A percentile compares a stretch with the other conserved stretches of the same genome.
Conservation (phyloP, 2,329 filamentous ascomycete species). For the Cercospora zeina region DNA sequence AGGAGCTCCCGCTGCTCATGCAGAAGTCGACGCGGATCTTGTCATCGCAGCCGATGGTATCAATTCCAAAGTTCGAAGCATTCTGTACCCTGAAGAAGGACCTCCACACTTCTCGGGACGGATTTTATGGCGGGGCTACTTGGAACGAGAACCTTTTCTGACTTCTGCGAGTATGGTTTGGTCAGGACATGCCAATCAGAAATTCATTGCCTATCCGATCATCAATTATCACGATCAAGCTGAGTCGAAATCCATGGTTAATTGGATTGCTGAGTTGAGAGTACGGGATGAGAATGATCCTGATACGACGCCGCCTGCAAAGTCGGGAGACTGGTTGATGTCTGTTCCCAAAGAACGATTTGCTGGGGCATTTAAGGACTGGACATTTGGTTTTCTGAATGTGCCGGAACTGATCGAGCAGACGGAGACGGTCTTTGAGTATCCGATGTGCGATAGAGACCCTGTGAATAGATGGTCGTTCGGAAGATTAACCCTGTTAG, state of each 20-base stretch:
- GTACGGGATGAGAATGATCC: conserved; percentile 47
- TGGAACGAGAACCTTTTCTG: conserved; percentile 46
- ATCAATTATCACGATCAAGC: conserved; percentile 35
- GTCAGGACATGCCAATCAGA: conserved; percentile 51
- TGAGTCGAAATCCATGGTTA: conserved; percentile 43
- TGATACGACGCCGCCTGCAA: conserved; percentile 47
- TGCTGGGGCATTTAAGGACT: conserved; percentile 44
- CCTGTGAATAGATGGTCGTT: conserved; percentile 46
- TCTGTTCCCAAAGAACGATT: conserved; percentile 47
- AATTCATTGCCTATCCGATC: conserved; percentile 53
- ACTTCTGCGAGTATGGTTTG: conserved; percentile 50
- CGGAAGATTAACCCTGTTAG: conserved; percentile 44
- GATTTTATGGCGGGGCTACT: conserved; percentile 51
- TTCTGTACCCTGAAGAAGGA: conserved; percentile 49
- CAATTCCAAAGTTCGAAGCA: conserved; percentile 46
- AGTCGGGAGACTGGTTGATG: conserved; percentile 48
- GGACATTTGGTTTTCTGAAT: conserved; percentile 48
- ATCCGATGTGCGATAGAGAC: conserved; percentile 51
- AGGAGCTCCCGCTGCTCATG: conserved; percentile 34
- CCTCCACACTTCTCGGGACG: conserved; percentile 50
- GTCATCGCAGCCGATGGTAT: conserved; percentile 50
- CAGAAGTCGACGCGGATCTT: conserved; percentile 40
- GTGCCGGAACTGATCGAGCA: conserved; percentile 48
- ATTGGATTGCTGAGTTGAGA: conserved; percentile 52
- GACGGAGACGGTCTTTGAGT: conserved; percentile 49